Percentiles rank a stretch among this genome's conserved stretches.
phyloP scores from a whole-genome alignment of 164 flowering plant genomes.

The Vitis labrusca region DNA sequence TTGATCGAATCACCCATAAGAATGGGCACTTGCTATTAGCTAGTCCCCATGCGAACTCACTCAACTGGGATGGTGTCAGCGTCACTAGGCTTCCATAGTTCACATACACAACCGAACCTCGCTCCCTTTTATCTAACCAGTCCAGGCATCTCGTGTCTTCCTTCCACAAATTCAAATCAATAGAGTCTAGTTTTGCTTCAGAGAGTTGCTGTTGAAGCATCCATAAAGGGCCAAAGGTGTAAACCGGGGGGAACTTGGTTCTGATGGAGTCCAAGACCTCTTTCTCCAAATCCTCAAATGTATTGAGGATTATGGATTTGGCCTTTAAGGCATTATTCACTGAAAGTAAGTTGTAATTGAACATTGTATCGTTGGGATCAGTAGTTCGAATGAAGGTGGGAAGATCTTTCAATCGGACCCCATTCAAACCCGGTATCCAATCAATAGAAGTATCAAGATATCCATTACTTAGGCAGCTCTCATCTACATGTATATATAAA shows the following conservation, averaged over 20 bases:
- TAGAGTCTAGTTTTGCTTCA: neutral
- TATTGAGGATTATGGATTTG: neutral
- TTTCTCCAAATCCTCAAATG: neutral
- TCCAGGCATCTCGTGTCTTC: neutral
- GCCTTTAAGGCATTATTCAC: neutral
- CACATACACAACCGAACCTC: neutral
- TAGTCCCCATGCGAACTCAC: slow-evolving; percentile 58
- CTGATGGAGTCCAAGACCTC: neutral
- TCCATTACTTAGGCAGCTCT: neutral
- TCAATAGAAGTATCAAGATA: neutral
- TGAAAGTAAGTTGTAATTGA: neutral
- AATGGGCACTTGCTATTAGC: slow-evolving; percentile 40
- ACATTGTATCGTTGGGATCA: neutral
- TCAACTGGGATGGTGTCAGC: slow-evolving; percentile 18
- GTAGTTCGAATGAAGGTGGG: neutral
- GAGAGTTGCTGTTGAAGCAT: neutral
- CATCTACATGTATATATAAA: neutral
- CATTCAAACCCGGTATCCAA: neutral
- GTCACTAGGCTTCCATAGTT: slow-evolving; percentile 1
- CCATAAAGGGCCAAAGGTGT: neutral
- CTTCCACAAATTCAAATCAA: neutral
- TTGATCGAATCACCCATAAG: slow-evolving; percentile 55
- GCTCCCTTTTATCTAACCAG: neutral
- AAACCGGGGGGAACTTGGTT: neutral
- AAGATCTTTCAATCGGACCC: neutral